Conservation (phyloP, 2,329 filamentous ascomycete genomes). For the Thelonectria olida region DNA sequence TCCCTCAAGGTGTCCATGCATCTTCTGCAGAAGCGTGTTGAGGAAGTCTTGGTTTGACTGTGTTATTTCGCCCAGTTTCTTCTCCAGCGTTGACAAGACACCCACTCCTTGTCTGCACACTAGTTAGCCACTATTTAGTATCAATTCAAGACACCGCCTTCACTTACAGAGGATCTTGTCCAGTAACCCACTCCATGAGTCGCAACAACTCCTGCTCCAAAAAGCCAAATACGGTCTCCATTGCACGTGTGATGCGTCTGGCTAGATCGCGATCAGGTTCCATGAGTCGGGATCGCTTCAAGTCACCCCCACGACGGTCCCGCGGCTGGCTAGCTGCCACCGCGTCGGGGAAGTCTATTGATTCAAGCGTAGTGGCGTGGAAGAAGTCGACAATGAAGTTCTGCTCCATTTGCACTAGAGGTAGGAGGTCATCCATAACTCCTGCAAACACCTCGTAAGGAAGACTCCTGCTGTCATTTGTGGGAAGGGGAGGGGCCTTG, state of each 20-base stretch:
- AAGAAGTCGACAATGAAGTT: slow-evolving; percentile 98
- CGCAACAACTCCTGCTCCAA: slow-evolving; percentile 80
- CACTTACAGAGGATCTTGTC: slow-evolving; percentile 81
- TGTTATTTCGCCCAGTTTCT: slow-evolving; percentile 79
- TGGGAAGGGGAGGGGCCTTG: slow-evolving; percentile 53
- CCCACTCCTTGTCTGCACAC: slow-evolving; percentile 84
- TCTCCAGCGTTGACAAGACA: slow-evolving; percentile 82
- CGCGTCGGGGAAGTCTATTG: slow-evolving; percentile 83
- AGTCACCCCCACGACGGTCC: slow-evolving; percentile 75
- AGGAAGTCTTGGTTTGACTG: slow-evolving; percentile 95
- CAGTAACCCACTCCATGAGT: slow-evolving; percentile 85
- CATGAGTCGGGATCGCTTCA: slow-evolving; percentile 79
- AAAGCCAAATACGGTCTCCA: slow-evolving; percentile 89
- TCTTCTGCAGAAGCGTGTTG: slow-evolving; percentile 79
- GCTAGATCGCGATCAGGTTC: slow-evolving; percentile 90
- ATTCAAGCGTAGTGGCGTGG: slow-evolving; percentile 87
- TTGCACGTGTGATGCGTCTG: slow-evolving; percentile 83
- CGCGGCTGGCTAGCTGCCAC: slow-evolving; percentile 73
- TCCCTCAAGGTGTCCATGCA: slow-evolving; percentile 77
- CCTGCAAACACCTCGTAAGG: slow-evolving; percentile 85
- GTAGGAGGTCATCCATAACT: slow-evolving; percentile 82
- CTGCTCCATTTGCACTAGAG: slow-evolving; percentile 89
- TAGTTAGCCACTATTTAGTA: slow-evolving; percentile 23
- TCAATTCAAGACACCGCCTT: not conserved
- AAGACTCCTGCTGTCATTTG: slow-evolving; percentile 71